Evolutionary conservation across 2,329 filamentous ascomycete species (phyloP).

Genomic region (Colletotrichum sojae): DNA sequence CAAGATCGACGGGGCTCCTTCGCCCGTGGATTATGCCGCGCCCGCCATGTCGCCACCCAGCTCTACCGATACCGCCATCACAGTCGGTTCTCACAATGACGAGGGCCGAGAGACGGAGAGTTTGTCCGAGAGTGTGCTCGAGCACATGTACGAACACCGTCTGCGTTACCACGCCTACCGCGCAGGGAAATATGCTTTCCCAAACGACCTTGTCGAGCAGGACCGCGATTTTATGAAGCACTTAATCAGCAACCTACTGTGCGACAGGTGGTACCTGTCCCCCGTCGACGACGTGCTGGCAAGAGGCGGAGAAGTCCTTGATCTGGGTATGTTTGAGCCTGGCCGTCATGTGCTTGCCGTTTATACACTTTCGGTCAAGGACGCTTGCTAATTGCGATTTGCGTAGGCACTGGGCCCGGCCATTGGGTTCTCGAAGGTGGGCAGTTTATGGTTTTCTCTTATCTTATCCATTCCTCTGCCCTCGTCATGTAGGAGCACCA

Average conservation of each 20-base stretch:
- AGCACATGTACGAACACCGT: slow-evolving; percentile 58
- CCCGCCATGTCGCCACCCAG: slow-evolving; percentile 29
- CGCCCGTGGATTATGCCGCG: slow-evolving; percentile 33
- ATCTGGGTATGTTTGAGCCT: slow-evolving; percentile 56
- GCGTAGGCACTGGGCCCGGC: slow-evolving; percentile 64
- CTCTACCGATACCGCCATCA: slow-evolving; percentile 39
- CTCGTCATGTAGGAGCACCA: neutral
- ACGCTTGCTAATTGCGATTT: slow-evolving; percentile 38
- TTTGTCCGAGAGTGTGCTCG: slow-evolving; percentile 58
- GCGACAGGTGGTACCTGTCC: slow-evolving; percentile 59
- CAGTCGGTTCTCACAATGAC: slow-evolving; percentile 37
- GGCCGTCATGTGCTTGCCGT: no score
- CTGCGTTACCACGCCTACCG: slow-evolving; percentile 59
- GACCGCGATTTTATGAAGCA: slow-evolving; percentile 59
- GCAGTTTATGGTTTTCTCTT: slow-evolving; percentile 46
- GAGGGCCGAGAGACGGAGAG: slow-evolving; percentile 52
- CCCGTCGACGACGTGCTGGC: slow-evolving; percentile 57
- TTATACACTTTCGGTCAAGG: no score
- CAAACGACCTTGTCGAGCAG: slow-evolving; percentile 60
- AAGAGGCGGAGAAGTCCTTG: slow-evolving; percentile 59
- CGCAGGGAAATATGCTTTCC: slow-evolving; percentile 58
- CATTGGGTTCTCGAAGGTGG: slow-evolving; percentile 66
- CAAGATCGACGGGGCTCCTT: slow-evolving; percentile 25
- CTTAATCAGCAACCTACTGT: slow-evolving; percentile 55
- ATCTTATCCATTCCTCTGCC: neutral